Conservation (phyloP, 768 basidiomycete genomes). For the Infundibulicybe gibba region DNA sequence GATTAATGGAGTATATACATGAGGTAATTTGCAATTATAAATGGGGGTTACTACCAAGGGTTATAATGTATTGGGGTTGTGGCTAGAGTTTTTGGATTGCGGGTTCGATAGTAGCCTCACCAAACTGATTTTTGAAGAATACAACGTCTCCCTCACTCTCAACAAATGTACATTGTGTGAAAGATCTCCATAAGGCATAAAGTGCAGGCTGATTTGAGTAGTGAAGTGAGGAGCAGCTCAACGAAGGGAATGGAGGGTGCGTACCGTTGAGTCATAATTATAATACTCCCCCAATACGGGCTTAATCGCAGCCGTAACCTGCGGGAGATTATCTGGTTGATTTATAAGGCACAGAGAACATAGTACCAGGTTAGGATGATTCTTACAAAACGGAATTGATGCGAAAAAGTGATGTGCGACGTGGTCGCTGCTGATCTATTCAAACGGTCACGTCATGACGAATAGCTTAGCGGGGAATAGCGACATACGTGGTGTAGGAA, state of each 20-base stretch:
- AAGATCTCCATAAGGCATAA: constrained; percentile 53
- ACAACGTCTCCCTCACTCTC: constrained; percentile 53
- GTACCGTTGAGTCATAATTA: constrained; percentile 55
- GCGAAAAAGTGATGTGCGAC: constrained; percentile 62
- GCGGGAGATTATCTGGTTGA: constrained; percentile 43
- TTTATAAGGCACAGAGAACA: too few relatives aligned
- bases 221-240: neutral
- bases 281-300: constrained; percentile 51
- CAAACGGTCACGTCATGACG: constrained; percentile 1
- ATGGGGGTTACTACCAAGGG: too few relatives aligned
- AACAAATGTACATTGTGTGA: constrained; percentile 56
- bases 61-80: too few relatives aligned
- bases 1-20: too few relatives aligned
- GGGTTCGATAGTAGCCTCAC: constrained; percentile 29
- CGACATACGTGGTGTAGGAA: constrained; percentile 47
- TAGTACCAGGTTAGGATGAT: constrained; percentile 3
- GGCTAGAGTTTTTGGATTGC: too few relatives aligned
- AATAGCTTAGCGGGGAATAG: neutral
- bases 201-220: constrained; percentile 25
- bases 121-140: constrained; percentile 52
- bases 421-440: constrained; percentile 44
- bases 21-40: too few relatives aligned
- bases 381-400: constrained; percentile 55
- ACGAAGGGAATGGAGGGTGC: constrained; percentile 7
- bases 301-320: constrained; percentile 42